These are phyloP conservation scores for Platanus orientalis DNA, from an alignment of 164 flowering plant genomes.

Conservation along the genomic window DNA sequence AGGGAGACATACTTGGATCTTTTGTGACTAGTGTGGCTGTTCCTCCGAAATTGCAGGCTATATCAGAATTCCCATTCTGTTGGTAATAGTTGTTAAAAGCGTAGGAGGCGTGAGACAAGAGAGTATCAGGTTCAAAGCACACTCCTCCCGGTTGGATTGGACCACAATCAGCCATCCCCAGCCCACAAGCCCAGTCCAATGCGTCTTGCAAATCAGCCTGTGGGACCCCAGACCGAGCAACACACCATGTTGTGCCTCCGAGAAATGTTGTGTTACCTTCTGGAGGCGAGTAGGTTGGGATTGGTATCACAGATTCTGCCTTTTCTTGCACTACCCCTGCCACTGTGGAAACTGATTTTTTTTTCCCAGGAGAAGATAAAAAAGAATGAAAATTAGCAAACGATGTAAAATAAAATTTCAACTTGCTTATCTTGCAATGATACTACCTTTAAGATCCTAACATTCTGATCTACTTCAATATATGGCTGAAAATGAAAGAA, in stretches of 20 bases:
- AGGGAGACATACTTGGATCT: conserved; percentile 59
- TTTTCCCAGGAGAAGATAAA: background rate
- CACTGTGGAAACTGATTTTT: conserved; percentile 15
- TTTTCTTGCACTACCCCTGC: conserved; percentile 38
- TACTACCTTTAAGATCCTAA: background rate
- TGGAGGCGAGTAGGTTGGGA: conserved; percentile 57
- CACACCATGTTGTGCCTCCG: conserved; percentile 82
- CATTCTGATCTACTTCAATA: no score
- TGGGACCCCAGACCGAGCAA: conserved; percentile 59
- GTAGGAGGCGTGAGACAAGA: conserved; percentile 82
- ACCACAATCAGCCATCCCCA: conserved; percentile 63
- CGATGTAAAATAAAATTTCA: background rate
- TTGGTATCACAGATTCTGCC: conserved; percentile 44
- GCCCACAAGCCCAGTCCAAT: conserved; percentile 91
- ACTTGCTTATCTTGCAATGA: no score
- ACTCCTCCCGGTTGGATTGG: conserved; percentile 47
- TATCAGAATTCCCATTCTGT: conserved; percentile 67
- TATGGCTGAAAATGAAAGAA: no score
- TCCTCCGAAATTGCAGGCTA: conserved; percentile 93
- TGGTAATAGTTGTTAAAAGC: conserved; percentile 91
- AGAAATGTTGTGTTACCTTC: conserved; percentile 94
- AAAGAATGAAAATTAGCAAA: background rate
- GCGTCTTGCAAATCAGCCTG: conserved; percentile 71
- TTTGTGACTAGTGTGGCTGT: conserved; percentile 47
- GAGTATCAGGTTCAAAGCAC: conserved; percentile 76